Percentiles rank a stretch among this genome's conserved stretches.
Conservation (phyloP, 129 eudicot genomes). For the Mikania micrantha region DNA sequence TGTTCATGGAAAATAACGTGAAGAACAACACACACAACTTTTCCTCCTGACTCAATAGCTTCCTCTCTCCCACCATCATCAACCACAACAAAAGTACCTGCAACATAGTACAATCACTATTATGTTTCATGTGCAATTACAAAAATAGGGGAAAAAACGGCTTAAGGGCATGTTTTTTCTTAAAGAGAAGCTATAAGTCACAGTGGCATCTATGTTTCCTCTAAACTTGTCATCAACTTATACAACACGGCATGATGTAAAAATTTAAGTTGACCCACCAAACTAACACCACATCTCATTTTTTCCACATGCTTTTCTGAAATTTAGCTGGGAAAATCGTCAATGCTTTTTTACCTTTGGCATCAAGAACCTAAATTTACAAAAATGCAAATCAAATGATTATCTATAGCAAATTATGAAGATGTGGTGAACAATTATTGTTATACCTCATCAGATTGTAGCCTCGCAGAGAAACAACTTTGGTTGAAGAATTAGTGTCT, state of each 20-base stretch:
- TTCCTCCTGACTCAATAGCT: constrained; percentile 72
- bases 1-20: constrained; percentile 54
- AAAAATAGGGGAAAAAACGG: too few relatives aligned
- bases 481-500: constrained; percentile 36
- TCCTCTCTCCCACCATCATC: constrained; percentile 89
- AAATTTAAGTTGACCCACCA: neutral
- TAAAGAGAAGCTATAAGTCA: neutral
- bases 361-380: constrained; percentile 51
- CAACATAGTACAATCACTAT: neutral
- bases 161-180: too few relatives aligned
- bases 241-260: neutral
- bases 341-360: constrained; percentile 53
- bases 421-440: neutral
- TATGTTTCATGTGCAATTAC: neutral
- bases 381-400: neutral
- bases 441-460: constrained; percentile 78
- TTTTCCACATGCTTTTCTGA: constrained; percentile 96
- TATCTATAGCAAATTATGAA: neutral
- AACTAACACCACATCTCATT: constrained; percentile 36
- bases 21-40: constrained; percentile 67
- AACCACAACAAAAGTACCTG: constrained; percentile 86
- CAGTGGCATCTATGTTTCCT: neutral
- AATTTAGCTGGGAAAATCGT: constrained; percentile 89
- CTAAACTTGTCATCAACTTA: neutral
- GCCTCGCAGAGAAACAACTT: constrained; percentile 73